phyloP scores from a whole-genome alignment of 192 early-diverging fungal species.

The Thamnidium elegans region DNA sequence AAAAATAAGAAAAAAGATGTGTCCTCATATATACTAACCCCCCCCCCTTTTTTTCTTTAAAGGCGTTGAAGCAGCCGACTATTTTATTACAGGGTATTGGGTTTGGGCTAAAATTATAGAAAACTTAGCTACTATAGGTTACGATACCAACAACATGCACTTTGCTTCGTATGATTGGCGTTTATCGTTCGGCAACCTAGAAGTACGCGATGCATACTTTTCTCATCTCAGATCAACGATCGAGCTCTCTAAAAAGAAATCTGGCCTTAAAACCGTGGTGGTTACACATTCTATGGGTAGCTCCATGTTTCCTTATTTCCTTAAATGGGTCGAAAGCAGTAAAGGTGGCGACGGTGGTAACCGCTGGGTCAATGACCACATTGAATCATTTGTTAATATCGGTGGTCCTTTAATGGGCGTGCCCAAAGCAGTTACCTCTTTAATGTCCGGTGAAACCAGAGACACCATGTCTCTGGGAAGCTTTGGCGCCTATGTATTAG shows the following conservation, averaged over 20 bases:
- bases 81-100: conserved; percentile 90
- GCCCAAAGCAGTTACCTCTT: conserved; percentile 74
- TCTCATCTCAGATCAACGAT: conserved; percentile 70
- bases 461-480: conserved; percentile 79
- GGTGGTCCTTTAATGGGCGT: conserved; percentile 84
- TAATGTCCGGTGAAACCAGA: conserved; percentile 77
- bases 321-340: conserved; percentile 79
- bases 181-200: conserved; percentile 71
- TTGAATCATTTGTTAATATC: conserved; percentile 81
- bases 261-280: conserved; percentile 56
- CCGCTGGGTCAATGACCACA: conserved; percentile 73
- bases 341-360: conserved; percentile 65
- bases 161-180: conserved; percentile 91
- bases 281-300: conserved; percentile 70
- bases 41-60: not conserved
- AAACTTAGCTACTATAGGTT: conserved; percentile 81
- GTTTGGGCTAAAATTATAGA: conserved; percentile 82
- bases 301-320: conserved; percentile 75
- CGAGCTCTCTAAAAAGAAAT: conserved; percentile 51
- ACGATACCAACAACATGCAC: conserved; percentile 85
- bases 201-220: conserved; percentile 81
- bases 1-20: not conserved
- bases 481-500: conserved; percentile 73
- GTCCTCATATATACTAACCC: not conserved
- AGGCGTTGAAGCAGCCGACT: conserved; percentile 87